Evolutionary conservation across 495 filamentous ascomycete species (phyloP), one percentile per base, ranked within the genome.

Genomic region (Penicillium ochrochloron): DNA sequence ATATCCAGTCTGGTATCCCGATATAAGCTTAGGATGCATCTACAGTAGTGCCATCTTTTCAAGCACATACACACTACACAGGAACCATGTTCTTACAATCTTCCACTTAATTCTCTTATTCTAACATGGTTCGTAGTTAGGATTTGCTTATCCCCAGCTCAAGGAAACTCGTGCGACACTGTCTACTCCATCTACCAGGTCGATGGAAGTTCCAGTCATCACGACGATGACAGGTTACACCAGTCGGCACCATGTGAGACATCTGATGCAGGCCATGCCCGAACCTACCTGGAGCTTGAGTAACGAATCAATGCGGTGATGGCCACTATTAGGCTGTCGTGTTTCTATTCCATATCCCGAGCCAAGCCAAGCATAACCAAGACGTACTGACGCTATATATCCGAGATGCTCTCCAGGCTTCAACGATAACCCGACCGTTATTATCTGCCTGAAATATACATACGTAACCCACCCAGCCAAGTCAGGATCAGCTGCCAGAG

Each of bases 191-290:
- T 50, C 60, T 35, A 72, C 67, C 70, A 65, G 67, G 64, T 70
- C 57, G 39, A 65, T 59, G 64, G 70, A 63, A 72, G 52, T 60
- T 57, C 50, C 62, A 50, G 46, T 65, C 62, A 61, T 27, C 12
- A 60, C 33, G 29, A 51, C 48, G 66, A 65, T 59, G 53, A 62
- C 62, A 70, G 60, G 62, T 64, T 57, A 55, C 59, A 67, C 63
- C 57, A 48, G 57, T 55, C 23, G 58, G 53, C 39, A 61, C 68
- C 66, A 74, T 71, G 73, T 77, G 73, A 77, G 75, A 77, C 75
- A 75, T 69, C 66, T 66, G 56, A 73, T 73, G 72, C 72, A 71
- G 64, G 64, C 70, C 63, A 63, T 67, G 60, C 41, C 34, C 44
- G 35, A 66, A 61, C 57, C 39, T 29, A 25, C 44, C 23, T 48